Conservation (phyloP, 1,284 basidiomycete species). For the Baeospora myosura region DNA sequence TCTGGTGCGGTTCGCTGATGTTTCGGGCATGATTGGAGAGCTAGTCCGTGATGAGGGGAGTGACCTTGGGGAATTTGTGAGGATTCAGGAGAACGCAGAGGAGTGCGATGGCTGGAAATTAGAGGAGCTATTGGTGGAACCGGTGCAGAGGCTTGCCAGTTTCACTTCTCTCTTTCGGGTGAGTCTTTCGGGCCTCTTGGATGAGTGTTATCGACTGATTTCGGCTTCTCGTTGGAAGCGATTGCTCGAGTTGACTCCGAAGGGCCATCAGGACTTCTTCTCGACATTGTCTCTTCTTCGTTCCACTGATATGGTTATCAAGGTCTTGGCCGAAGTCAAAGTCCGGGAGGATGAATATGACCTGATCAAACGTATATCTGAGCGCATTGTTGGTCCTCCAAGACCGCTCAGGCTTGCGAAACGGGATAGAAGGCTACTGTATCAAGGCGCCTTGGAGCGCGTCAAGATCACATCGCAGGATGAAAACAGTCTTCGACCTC, state of each 20-base stretch:
- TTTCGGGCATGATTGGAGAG: conserved; percentile 46
- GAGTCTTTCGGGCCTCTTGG: conserved; percentile 22
- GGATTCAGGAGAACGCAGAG: conserved; percentile 55
- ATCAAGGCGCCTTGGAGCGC: conserved; percentile 52
- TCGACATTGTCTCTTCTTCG: conserved; percentile 60
- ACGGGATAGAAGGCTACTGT: conserved; percentile 67
- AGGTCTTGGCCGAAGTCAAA: conserved; percentile 77
- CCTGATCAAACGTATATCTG: conserved; percentile 54
- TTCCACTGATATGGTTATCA: conserved; percentile 61
- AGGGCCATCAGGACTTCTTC: conserved; percentile 61
- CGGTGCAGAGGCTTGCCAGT: conserved; percentile 63
- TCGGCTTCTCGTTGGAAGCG: conserved; percentile 26
- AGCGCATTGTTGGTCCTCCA: conserved; percentile 55
- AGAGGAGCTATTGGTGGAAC: conserved; percentile 64
- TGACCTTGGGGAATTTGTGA: conserved; percentile 81
- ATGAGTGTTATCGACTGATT: conserved; percentile 2
- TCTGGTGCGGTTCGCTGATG: conserved; percentile 62
- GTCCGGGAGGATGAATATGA: conserved; percentile 78
- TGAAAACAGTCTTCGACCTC: conserved; percentile 1
- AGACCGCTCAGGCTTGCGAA: conserved; percentile 43
- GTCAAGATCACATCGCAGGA: conserved; percentile 4
- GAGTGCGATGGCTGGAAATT: conserved; percentile 52
- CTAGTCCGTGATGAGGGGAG: conserved; percentile 45
- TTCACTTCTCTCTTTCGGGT: conserved; percentile 76
- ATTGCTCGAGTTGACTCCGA: conserved; percentile 62